Percentiles rank a stretch among this genome's conserved stretches.
Evolutionary conservation across 2,329 filamentous ascomycete species (phyloP).

Genomic region (Colletotrichum tabaci): DNA sequence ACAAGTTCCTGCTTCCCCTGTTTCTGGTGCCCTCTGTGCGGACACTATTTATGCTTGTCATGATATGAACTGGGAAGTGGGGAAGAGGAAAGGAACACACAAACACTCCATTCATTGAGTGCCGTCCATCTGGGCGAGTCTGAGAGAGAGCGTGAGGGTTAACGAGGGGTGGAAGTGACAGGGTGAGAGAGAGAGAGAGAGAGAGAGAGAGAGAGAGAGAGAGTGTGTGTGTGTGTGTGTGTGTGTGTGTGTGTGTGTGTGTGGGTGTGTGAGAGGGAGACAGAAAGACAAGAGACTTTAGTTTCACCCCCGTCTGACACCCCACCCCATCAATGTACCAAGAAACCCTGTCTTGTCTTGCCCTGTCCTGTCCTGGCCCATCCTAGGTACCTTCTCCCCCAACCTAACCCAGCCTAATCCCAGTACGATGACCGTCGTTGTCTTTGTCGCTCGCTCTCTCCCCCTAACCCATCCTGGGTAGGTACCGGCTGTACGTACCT

Average conservation of each 20-base stretch:
- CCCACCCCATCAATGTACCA: constrained; percentile 5
- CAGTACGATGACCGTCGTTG: constrained; percentile 27
- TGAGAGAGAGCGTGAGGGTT: not conserved
- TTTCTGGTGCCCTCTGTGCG: not conserved
- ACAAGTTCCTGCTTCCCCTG: not conserved
- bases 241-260: no score
- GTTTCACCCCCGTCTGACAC: constrained; percentile 16
- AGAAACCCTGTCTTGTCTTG: constrained; percentile 37
- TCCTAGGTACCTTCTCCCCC: not conserved
- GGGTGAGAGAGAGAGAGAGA: not conserved
- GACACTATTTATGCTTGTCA: not conserved
- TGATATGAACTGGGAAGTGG: not conserved
- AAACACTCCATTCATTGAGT: not conserved
- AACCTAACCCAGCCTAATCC: not conserved
- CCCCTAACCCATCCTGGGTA: no score
- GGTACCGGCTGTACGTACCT: no score
- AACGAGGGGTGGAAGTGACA: not conserved
- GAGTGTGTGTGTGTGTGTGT: no score
- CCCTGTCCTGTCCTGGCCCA: constrained; percentile 23
- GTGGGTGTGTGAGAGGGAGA: not conserved
- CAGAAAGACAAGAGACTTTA: not conserved
- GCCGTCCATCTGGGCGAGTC: not conserved
- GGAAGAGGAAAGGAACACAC: not conserved
- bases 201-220: not conserved
- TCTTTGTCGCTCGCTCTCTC: constrained; percentile 15